A percentile compares a stretch with the other conserved stretches of the same genome.
These are phyloP conservation scores for Forsythia viridissima DNA, from an alignment of 257 asterid genomes.

Conservation along the genomic window DNA sequence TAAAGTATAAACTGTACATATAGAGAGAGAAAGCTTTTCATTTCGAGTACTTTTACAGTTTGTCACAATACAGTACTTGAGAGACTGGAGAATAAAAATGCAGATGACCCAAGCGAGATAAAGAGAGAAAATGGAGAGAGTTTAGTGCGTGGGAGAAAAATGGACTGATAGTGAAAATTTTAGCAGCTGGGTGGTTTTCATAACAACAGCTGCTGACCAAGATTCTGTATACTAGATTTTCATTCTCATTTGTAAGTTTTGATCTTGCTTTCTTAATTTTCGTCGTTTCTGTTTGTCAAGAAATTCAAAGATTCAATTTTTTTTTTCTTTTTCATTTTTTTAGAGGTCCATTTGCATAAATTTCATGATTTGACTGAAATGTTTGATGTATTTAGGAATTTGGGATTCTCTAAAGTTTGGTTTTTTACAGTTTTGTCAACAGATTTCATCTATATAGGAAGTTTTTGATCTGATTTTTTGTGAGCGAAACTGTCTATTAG, in stretches of 20 bases:
- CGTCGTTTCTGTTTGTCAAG: neutral
- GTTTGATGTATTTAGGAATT: constrained; percentile 21
- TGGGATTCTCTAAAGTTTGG: constrained; percentile 10
- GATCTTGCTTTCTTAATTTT: neutral
- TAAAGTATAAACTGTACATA: neutral
- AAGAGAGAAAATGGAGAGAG: constrained; percentile 19
- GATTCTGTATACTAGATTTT: constrained; percentile 28
- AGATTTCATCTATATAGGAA: neutral
- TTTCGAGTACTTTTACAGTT: constrained; percentile 29
- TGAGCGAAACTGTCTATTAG: neutral
- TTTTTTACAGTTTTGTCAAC: neutral
- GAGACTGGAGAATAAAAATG: constrained; percentile 14
- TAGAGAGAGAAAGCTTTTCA: neutral
- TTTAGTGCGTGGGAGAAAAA: constrained; percentile 22
- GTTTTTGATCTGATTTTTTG: neutral
- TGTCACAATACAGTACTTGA: constrained; percentile 43
- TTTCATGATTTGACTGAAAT: constrained; percentile 15
- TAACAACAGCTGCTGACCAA: constrained; percentile 65
- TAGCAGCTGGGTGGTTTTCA: constrained; percentile 57
- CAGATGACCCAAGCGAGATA: constrained; percentile 27
- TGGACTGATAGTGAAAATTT: constrained; percentile 48
- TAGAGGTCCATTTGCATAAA: constrained; percentile 27
- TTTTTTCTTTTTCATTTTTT: constrained; percentile 8
- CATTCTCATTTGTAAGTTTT: constrained; percentile 38
- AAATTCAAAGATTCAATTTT: constrained; percentile 5